Evolutionary conservation across 2,329 filamentous ascomycete genomes (phyloP), one percentile per base, ranked within the genome.

Genomic region (Clonostachys rosea): DNA sequence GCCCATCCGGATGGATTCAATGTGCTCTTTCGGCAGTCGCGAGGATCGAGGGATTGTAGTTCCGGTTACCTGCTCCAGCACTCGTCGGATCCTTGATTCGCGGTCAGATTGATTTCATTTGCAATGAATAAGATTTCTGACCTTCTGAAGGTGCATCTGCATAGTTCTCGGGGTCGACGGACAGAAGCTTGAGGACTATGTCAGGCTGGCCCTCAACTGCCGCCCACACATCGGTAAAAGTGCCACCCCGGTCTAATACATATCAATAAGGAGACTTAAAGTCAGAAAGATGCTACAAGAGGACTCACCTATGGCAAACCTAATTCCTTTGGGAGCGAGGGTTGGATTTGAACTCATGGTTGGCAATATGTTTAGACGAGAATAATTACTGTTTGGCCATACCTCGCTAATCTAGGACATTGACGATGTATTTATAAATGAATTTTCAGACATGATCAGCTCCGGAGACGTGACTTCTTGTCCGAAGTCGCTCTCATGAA

Each of bases 1-100:
- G 13, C 86, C 86, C 78, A 89, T 89, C 9, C 85, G 77, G 58
- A 88, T 88, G 46, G 79, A 84, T 59, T 84, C 83, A 59, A 84
- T 79, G 56, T 13, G 71, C 16, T 83, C 81, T 1, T 90, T 95
- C 64, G 96, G 89, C 9, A 96, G 71, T 2, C 18, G 48, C 43
- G 1, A 47, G 37, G 16, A 14, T 1, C 5, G 37, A 6, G 33
- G 34, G 34, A 16, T 10, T 6, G 35, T 34, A 5, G 17, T 16
- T 14, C 7, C n/a, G 5, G 4, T 39, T 8, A 39, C 36, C 11
- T n/a, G 42, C 45, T 46, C 49, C 59, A 63, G 59, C 35, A 67
- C 62, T 37, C 58, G 43, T 6, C 91, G 83, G 62, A 63, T 8
- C 62, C 40, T 63, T 58, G 0, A 67, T 52, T 39, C 14, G 10